A percentile compares a stretch with the other conserved stretches of the same genome.
Conservation (phyloP, 2,329 filamentous ascomycete genomes). For the Pezicula neosporulosa region DNA sequence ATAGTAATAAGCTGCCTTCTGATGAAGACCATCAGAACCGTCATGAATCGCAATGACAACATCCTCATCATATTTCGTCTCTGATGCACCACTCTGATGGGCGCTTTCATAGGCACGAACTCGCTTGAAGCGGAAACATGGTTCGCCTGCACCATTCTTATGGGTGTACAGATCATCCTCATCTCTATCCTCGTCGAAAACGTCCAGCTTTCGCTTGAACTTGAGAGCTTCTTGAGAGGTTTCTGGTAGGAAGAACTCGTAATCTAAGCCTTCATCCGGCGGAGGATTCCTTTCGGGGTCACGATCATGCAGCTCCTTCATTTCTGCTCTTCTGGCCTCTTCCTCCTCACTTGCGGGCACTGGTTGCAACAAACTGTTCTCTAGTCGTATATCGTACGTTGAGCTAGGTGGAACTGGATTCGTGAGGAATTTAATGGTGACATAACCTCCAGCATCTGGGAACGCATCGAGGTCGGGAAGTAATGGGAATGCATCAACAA, state of each 20-base stretch:
- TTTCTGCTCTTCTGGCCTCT: slow-evolving; percentile 39
- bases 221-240: slow-evolving; percentile 42
- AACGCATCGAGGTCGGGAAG: slow-evolving; percentile 66
- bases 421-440: slow-evolving; percentile 65
- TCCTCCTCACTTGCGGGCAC: slow-evolving; percentile 53
- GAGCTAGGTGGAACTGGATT: slow-evolving; percentile 54
- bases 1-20: slow-evolving; percentile 64
- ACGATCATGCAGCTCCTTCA: slow-evolving; percentile 50
- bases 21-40: slow-evolving; percentile 43
- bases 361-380: slow-evolving; percentile 58
- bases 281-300: slow-evolving; percentile 54
- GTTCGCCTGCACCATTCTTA: slow-evolving; percentile 38
- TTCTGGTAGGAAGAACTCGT: slow-evolving; percentile 63
- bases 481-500: slow-evolving; percentile 58
- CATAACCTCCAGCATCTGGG: slow-evolving; percentile 66
- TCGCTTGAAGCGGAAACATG: slow-evolving; percentile 58
- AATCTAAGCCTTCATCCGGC: slow-evolving; percentile 58
- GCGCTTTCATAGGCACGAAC: slow-evolving; percentile 63
- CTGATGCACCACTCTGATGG: slow-evolving; percentile 48
- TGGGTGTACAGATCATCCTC: slow-evolving; percentile 52
- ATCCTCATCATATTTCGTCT: slow-evolving; percentile 62
- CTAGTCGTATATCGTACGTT: slow-evolving; percentile 57
- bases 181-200: slow-evolving; percentile 51
- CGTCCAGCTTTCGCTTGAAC: slow-evolving; percentile 60
- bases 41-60: slow-evolving; percentile 57